Conservation (phyloP, 2,329 filamentous ascomycete species). For the Davidsoniella australis region DNA sequence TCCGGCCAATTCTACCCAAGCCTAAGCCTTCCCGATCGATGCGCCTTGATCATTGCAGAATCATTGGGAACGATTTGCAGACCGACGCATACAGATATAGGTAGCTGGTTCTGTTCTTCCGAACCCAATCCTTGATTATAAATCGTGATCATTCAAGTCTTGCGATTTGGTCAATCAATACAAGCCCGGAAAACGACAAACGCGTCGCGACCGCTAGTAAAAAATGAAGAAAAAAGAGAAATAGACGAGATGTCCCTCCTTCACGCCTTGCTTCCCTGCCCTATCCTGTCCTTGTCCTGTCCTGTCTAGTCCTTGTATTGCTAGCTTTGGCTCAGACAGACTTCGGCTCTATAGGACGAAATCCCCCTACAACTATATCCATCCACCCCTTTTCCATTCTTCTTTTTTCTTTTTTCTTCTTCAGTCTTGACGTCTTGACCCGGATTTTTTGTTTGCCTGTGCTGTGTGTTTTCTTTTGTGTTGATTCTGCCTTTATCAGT, state of each 20-base stretch:
- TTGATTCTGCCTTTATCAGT: neutral
- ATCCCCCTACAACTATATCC: conserved; percentile 2
- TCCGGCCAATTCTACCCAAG: no score
- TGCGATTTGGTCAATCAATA: no score
- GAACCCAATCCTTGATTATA: no score
- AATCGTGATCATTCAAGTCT: no score
- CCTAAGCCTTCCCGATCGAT: no score
- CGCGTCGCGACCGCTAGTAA: neutral
- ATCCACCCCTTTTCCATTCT: conserved; percentile 3
- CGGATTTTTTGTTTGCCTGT: neutral
- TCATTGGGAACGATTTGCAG: no score
- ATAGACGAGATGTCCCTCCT: neutral
- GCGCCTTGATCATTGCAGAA: no score
- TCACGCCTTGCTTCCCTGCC: neutral
- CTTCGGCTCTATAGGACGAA: neutral
- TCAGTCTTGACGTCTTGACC: neutral
- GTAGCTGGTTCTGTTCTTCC: no score
- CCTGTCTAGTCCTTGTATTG: neutral
- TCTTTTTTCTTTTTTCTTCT: conserved; percentile 5
- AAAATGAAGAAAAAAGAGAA: neutral
- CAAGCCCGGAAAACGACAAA: no score
- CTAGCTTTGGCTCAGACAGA: neutral
- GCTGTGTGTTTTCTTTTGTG: neutral
- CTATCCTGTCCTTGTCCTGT: neutral
- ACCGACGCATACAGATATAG: no score